Conservation (phyloP, 176 grass and related monocot genomes). For the Rhipidocladum racemiflorum region DNA sequence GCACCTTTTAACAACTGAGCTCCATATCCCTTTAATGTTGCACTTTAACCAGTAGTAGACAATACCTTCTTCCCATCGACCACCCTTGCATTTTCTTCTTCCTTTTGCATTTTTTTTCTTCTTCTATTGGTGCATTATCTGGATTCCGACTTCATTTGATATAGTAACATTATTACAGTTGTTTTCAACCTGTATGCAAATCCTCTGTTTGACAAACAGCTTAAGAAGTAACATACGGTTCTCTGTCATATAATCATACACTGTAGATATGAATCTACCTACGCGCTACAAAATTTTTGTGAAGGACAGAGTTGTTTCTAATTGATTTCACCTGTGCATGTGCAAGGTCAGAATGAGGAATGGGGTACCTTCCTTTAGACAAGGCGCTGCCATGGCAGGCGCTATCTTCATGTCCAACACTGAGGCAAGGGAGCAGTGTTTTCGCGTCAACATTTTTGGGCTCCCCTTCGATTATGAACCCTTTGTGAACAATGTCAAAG, state of each 20-base stretch:
- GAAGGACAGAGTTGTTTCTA: background rate
- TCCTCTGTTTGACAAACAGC: background rate
- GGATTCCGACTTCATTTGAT: background rate
- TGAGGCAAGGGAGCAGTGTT: constrained; percentile 42
- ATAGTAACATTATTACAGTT: background rate
- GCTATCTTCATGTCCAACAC: constrained; percentile 77
- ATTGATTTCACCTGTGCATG: background rate
- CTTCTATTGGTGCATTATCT: too few relatives aligned
- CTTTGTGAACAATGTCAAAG: constrained; percentile 45
- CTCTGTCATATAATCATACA: too few relatives aligned
- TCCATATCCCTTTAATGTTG: background rate
- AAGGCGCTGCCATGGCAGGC: constrained; percentile 33
- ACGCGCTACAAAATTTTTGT: background rate
- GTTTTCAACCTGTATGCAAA: background rate
- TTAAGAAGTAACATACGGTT: background rate
- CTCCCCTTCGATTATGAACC: constrained; percentile 30
- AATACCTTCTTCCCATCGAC: too few relatives aligned
- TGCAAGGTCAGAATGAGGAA: constrained; percentile 42
- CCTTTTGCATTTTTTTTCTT: too few relatives aligned
- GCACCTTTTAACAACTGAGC: background rate
- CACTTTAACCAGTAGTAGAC: too few relatives aligned
- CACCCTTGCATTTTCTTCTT: too few relatives aligned
- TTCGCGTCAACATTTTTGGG: constrained; percentile 29
- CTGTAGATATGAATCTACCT: background rate
- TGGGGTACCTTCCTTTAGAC: background rate